Conservation (phyloP, 352 stramenopile species). For the Globisporangium perplexum region DNA sequence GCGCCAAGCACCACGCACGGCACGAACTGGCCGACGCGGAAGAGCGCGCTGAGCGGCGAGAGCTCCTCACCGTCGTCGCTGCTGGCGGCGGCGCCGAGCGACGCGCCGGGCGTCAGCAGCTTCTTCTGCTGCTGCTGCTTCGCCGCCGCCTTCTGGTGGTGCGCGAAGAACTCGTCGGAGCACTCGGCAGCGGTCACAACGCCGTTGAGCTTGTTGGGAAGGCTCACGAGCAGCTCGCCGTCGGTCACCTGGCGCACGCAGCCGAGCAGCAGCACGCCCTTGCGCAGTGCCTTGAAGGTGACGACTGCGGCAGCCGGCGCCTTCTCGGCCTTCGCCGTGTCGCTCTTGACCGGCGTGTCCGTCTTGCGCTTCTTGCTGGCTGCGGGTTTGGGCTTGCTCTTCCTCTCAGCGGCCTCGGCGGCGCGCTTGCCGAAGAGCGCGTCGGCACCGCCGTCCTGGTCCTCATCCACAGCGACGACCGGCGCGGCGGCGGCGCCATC, state of each 20-base stretch:
- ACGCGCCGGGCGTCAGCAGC: constrained; percentile 11
- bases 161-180: constrained; percentile 71
- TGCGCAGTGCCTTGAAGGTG: constrained; percentile 68
- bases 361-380: constrained; percentile 25
- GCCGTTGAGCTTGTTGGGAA: constrained; percentile 93
- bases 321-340: constrained; percentile 17
- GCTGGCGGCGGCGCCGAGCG: background rate
- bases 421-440: constrained; percentile 80
- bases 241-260: constrained; percentile 88
- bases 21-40: constrained; percentile 80
- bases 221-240: constrained; percentile 73
- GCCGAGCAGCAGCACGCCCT: constrained; percentile 77
- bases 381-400: constrained; percentile 10
- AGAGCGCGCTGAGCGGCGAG: constrained; percentile 48
- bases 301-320: constrained; percentile 30
- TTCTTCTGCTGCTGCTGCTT: constrained; percentile 21
- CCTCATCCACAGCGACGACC: constrained; percentile 20
- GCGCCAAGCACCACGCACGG: constrained; percentile 73
- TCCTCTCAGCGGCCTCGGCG: constrained; percentile 19
- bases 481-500: constrained; percentile 15
- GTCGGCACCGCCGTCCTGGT: constrained; percentile 28
- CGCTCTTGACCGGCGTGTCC: constrained; percentile 14
- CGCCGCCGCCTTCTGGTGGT: constrained; percentile 16
- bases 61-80: constrained; percentile 25
- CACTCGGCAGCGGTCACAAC: constrained; percentile 78